A percentile compares a stretch with the other conserved stretches of the same genome.
These are phyloP conservation scores for Taphrina betulina DNA, from an alignment of 1,139 yeast genomes.

Conservation along the genomic window DNA sequence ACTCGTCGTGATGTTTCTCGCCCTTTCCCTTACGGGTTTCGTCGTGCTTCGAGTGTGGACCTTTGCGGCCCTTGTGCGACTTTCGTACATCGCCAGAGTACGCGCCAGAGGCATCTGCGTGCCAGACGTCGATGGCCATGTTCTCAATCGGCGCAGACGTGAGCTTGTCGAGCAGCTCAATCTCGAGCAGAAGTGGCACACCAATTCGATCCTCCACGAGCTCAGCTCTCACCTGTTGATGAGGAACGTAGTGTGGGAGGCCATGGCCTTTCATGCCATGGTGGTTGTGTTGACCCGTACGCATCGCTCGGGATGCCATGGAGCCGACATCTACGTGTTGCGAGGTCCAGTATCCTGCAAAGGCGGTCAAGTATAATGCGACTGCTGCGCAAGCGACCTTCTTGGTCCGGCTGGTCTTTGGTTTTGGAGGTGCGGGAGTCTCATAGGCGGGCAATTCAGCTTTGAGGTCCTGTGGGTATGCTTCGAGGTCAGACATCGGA, in stretches of 20 bases:
- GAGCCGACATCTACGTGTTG: neutral
- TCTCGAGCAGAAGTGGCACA: neutral
- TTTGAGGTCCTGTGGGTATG: neutral
- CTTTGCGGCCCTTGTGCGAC: neutral
- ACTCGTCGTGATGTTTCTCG: conserved; percentile 1
- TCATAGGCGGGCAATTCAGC: neutral
- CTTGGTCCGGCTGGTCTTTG: neutral
- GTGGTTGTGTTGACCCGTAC: neutral
- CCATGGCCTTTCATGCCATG: neutral
- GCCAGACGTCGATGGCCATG: conserved; percentile 6
- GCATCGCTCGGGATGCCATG: neutral
- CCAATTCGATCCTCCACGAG: conserved; percentile 10
- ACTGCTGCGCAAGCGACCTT: conserved; percentile 7
- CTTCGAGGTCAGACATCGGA: neutral
- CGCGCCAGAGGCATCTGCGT: conserved; percentile 9
- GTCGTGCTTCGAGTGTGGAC: no score
- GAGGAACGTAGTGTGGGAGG: conserved; percentile 1
- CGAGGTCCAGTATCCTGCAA: neutral
- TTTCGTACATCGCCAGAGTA: neutral
- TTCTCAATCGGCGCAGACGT: conserved; percentile 1
- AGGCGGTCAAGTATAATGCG: conserved; percentile 1
- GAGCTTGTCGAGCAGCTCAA: conserved; percentile 1
- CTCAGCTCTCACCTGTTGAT: conserved; percentile 5
- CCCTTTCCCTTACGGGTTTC: neutral
- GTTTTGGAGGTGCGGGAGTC: neutral